These are phyloP conservation scores for Quillaja saponaria DNA, from an alignment of 306 rosid species.

Conservation along the genomic window DNA sequence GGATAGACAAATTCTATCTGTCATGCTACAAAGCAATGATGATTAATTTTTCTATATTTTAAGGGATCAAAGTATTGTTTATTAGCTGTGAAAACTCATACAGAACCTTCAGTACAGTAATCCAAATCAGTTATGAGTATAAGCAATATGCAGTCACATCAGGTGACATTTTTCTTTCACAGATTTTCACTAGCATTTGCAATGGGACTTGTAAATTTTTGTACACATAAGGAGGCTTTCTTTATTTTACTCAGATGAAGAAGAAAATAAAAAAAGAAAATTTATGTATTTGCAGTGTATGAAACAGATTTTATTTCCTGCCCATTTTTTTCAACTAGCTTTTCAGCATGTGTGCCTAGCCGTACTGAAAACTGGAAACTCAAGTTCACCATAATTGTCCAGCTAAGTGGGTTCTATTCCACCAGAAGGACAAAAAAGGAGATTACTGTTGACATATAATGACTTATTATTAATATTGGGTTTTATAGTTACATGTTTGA, in stretches of 20 bases:
- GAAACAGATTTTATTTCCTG: neutral
- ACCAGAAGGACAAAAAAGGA: neutral
- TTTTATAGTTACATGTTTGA: slow-evolving; percentile 1
- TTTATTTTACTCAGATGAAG: slow-evolving; percentile 3
- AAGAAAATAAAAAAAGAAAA: neutral
- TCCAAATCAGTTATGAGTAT: slow-evolving; percentile 1
- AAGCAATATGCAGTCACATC: neutral
- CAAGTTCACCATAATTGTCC: neutral
- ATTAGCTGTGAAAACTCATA: neutral
- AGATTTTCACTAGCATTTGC: neutral
- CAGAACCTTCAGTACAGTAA: slow-evolving; percentile 3
- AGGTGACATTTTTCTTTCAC: neutral
- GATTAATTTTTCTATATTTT: neutral
- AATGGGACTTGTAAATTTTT: neutral
- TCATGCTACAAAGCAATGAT: neutral
- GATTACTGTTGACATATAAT: slow-evolving; percentile 5
- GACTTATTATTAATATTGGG: neutral
- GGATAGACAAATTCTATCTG: slow-evolving; percentile 4
- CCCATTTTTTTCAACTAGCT: neutral
- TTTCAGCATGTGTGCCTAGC: neutral
- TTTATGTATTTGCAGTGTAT: slow-evolving; percentile 4
- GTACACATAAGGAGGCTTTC: neutral
- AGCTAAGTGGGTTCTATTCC: neutral
- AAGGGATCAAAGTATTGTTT: neutral
- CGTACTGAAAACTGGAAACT: neutral